Percentiles rank a stretch among this genome's conserved stretches.
Conservation (phyloP, 1,284 basidiomycete genomes). For the Microbotryum lychnidis-dioicae region DNA sequence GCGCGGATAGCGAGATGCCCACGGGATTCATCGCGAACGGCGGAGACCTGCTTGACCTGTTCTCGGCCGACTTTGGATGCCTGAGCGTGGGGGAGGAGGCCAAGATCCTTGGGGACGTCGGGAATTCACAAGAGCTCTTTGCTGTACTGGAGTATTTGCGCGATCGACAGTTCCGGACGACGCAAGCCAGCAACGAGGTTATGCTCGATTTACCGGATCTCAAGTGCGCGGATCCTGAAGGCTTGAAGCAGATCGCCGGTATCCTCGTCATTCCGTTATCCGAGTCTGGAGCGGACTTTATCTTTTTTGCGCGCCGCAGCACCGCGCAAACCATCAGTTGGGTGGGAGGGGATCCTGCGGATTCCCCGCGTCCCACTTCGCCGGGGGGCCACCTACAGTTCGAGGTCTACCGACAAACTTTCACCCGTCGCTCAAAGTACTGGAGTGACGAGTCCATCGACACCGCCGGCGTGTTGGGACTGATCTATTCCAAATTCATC, state of each 20-base stretch:
- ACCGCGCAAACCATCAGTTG: conserved; percentile 29
- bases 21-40: conserved; percentile 38
- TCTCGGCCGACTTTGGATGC: conserved; percentile 39
- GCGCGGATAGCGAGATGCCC: conserved; percentile 36
- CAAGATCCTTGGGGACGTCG: conserved; percentile 37
- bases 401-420: conserved; percentile 34
- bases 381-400: background rate
- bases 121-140: conserved; percentile 38
- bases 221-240: conserved; percentile 28
- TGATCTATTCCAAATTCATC: conserved; percentile 40
- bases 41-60: conserved; percentile 38
- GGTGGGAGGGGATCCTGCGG: conserved; percentile 17
- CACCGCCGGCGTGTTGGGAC: conserved; percentile 38
- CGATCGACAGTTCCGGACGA: conserved; percentile 28
- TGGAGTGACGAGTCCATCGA: conserved; percentile 40
- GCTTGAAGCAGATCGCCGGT: conserved; percentile 37
- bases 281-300: conserved; percentile 34
- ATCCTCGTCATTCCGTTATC: conserved; percentile 35
- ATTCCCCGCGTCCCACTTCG: background rate
- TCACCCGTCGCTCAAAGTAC: conserved; percentile 35
- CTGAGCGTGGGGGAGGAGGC: conserved; percentile 36
- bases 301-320: conserved; percentile 38
- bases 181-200: conserved; percentile 33
- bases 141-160: conserved; percentile 38
- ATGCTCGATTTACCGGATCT: conserved; percentile 38